phyloP scores from a whole-genome alignment of 352 stramenopile genomes.

The Lagenidium sp. region DNA sequence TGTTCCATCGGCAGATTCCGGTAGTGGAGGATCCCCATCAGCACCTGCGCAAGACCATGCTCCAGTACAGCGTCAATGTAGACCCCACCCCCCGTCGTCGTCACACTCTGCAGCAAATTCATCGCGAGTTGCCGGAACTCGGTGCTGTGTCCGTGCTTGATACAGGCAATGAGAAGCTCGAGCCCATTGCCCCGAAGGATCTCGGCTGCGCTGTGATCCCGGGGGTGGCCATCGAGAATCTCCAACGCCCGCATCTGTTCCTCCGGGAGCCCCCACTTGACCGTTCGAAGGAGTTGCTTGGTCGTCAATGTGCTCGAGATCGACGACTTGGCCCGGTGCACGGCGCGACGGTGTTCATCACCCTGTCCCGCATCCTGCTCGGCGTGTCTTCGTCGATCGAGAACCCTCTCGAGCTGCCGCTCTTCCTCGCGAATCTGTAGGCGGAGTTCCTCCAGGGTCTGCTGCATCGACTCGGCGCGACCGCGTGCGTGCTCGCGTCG shows the following conservation, averaged over 20 bases:
- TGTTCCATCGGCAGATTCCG: constrained; percentile 9
- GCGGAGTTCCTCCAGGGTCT: neutral
- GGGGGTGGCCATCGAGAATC: constrained; percentile 2
- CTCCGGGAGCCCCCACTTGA: constrained; percentile 10
- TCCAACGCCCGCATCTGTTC: constrained; percentile 7
- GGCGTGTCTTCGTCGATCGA: no score
- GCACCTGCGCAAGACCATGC: constrained; percentile 9
- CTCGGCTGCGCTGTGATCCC: constrained; percentile 5
- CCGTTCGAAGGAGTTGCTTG: constrained; percentile 8
- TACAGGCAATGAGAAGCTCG: constrained; percentile 11
- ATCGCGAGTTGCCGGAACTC: constrained; percentile 11
- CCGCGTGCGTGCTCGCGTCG: no score
- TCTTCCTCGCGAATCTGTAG: neutral
- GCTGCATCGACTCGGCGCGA: constrained; percentile 4
- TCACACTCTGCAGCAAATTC: constrained; percentile 14
- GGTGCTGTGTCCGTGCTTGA: constrained; percentile 15
- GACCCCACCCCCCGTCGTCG: constrained; percentile 3
- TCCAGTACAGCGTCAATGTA: constrained; percentile 15
- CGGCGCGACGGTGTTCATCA: neutral
- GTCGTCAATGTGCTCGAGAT: constrained; percentile 4
- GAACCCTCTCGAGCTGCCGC: neutral
- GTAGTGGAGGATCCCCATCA: constrained; percentile 15
- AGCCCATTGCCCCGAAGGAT: constrained; percentile 12
- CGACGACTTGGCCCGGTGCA: constrained; percentile 2
- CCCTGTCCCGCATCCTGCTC: no score